A percentile compares a stretch with the other conserved stretches of the same genome.
Conservation (phyloP, 2,329 filamentous ascomycete species). For the Arthroderma sp. region DNA sequence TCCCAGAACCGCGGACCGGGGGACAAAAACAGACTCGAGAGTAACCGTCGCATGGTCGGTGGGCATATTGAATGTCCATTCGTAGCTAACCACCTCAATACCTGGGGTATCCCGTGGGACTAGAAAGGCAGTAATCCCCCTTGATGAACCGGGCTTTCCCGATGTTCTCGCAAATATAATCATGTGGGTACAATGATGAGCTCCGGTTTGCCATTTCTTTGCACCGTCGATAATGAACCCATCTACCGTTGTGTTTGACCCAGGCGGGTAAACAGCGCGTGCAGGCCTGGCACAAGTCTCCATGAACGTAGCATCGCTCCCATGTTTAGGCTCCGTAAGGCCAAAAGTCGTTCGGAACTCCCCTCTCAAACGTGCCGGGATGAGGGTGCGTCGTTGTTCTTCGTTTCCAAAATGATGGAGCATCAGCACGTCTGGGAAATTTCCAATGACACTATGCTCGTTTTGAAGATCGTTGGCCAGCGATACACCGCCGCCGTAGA, state of each 20-base stretch:
- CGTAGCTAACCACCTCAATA: constrained; percentile 43
- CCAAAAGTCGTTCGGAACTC: constrained; percentile 48
- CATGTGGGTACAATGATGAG: constrained; percentile 49
- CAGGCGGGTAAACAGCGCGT: constrained; percentile 25
- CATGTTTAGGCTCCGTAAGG: constrained; percentile 48
- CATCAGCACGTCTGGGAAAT: constrained; percentile 51
- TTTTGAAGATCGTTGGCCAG: constrained; percentile 53
- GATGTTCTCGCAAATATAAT: constrained; percentile 49
- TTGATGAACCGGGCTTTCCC: constrained; percentile 39
- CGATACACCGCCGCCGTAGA: constrained; percentile 38
- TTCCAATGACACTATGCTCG: constrained; percentile 49
- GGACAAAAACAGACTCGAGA: constrained; percentile 45
- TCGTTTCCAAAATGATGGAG: constrained; percentile 46
- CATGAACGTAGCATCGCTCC: constrained; percentile 52
- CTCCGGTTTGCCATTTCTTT: constrained; percentile 55
- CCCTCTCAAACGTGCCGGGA: constrained; percentile 39
- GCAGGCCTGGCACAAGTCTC: constrained; percentile 38
- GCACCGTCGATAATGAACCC: constrained; percentile 42
- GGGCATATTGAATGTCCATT: constrained; percentile 56
- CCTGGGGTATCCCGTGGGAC: constrained; percentile 42
- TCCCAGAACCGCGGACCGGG: constrained; percentile 40
- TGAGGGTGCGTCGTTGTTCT: constrained; percentile 42
- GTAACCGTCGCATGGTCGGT: constrained; percentile 51
- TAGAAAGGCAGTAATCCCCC: constrained; percentile 49
- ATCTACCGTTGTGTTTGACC: constrained; percentile 23